These are phyloP conservation scores for Tolypocladium capitatum DNA, from an alignment of 2,329 filamentous ascomycete species.

Conservation along the genomic window DNA sequence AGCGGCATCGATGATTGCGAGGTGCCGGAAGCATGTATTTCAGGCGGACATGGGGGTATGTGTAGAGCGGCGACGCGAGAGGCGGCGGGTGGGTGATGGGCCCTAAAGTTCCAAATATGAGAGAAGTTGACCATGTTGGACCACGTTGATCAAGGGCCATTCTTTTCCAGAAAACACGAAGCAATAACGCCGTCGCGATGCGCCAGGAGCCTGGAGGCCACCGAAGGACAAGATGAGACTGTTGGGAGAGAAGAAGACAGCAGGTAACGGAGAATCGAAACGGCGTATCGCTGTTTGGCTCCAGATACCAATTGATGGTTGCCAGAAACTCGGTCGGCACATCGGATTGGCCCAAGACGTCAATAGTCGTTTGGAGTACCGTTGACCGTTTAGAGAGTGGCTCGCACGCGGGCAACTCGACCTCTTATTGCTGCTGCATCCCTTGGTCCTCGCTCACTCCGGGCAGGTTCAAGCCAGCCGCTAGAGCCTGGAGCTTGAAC, in stretches of 20 bases:
- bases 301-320: neutral
- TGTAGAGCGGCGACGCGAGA: neutral
- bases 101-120: neutral
- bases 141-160: neutral
- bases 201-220: neutral
- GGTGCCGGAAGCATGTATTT: neutral
- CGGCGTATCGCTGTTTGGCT: neutral
- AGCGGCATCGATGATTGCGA: neutral
- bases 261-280: neutral
- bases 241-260: neutral
- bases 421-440: conserved; percentile 15
- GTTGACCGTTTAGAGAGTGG: conserved; percentile 1
- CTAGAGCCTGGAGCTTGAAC: conserved; percentile 33
- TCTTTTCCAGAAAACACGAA: conserved; percentile 1
- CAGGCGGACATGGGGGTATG: neutral
- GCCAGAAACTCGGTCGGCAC: neutral
- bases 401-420: neutral
- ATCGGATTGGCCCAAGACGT: neutral
- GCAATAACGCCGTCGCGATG: conserved; percentile 5
- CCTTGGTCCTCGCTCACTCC: conserved; percentile 33
- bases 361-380: neutral
- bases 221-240: neutral
- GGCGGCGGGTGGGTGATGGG: neutral
- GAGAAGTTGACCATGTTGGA: neutral
- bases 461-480: conserved; percentile 29